Conservation (phyloP, 345 rosid species). For the Aethionema arabicum region DNA sequence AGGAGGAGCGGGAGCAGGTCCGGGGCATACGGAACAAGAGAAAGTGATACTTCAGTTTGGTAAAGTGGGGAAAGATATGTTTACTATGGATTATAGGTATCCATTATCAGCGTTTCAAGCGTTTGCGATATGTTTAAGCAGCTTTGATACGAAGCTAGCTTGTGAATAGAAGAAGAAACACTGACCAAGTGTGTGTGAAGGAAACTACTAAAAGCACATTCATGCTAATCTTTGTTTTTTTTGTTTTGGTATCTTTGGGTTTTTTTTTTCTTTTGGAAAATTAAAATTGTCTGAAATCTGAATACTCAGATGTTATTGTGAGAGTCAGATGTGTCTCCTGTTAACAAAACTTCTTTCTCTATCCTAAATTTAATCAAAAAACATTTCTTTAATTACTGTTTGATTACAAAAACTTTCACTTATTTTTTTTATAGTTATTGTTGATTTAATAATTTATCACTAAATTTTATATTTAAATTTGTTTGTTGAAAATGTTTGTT, state of each 20-base stretch:
- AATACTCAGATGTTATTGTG: conserved; percentile 26
- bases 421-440: no score
- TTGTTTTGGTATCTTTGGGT: conserved; percentile 13
- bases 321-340: conserved; percentile 29
- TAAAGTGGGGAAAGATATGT: conserved; percentile 94
- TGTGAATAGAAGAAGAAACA: conserved; percentile 71
- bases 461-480: no score
- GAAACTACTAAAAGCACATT: background rate
- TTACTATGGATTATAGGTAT: conserved; percentile 95
- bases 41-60: conserved; percentile 96
- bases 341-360: conserved; percentile 24
- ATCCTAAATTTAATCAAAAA: conserved; percentile 17
- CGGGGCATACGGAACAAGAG: conserved; percentile 60
- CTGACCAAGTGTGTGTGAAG: background rate
- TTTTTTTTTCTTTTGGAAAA: conserved; percentile 6
- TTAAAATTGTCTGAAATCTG: conserved; percentile 29
- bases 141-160: conserved; percentile 98
- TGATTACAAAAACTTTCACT: background rate
- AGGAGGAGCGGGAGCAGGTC: conserved; percentile 37
- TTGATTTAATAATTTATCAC: no score
- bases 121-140: conserved; percentile 95
- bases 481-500: no score
- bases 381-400: conserved; percentile 3
- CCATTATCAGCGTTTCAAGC: conserved; percentile 98
- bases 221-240: conserved; percentile 30